Evolutionary conservation across 1,284 basidiomycete species (phyloP), one percentile per base, ranked within the genome.

Genomic region (Ceratobasidium sp.): DNA sequence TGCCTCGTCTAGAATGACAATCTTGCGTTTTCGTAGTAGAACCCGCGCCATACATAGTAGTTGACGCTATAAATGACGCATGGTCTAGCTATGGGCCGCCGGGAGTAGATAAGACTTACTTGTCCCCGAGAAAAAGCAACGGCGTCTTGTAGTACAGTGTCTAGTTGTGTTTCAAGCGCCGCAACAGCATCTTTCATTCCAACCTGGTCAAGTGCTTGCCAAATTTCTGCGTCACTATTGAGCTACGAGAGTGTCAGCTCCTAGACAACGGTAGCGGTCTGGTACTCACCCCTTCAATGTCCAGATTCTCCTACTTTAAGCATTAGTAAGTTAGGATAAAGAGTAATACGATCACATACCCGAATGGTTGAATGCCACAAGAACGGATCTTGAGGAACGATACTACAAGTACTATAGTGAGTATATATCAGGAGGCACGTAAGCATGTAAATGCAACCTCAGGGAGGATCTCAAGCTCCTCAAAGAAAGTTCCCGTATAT

Each of bases 321-420:
- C 42, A 20, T 39, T 15, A 63, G 39, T 60, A 15, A 33, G 20
- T n/a, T 33, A 7, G 13, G 15, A 33, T 7, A 20, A 18, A 51
- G 15, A 20, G 49, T 1, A n/a, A 20, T 6, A 1, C 23, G 33
- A 49, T 49, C 28, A 51, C 46, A 46, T 39, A 68, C 66, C n/a
- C 66, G 46, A n/a, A 68, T 55, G 5, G 66, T 49, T 1, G 66
- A 51, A 51, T 68, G 66, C 66, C 66, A 68, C 10, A 68, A 20
- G 39, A 68, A 68, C 28, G 66, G 66, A 33, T 68, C 66, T 53
- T 68, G 66, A 1, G 66, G 66, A 6, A 68, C 66, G 26, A 68
- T 68, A 10, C 66, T 68, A 20, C 15, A 12, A 15, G 18, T 23
- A 7, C 9, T 10, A n/a, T 3, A n/a, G 9, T 26, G 26, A 51